phyloP scores from a whole-genome alignment of 805 yeast species.

The Torulaspora quercuum region DNA sequence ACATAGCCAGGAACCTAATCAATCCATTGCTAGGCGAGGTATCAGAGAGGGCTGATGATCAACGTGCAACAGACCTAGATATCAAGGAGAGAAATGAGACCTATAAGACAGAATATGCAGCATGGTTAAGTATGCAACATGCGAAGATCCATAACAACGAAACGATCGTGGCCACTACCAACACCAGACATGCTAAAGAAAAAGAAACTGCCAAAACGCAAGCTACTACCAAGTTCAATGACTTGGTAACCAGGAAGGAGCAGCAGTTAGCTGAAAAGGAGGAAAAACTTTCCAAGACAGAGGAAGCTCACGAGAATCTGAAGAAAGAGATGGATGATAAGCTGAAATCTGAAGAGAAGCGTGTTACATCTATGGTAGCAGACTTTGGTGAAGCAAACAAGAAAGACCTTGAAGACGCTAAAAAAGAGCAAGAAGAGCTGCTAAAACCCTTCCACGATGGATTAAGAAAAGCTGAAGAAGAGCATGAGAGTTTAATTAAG shows the following conservation, averaged over 20 bases:
- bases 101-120: constrained; percentile 40
- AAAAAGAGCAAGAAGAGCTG: constrained; percentile 34
- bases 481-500: constrained; percentile 34
- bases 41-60: constrained; percentile 61
- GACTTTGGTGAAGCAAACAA: constrained; percentile 31
- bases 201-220: constrained; percentile 47
- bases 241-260: constrained; percentile 34
- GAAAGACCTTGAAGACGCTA: constrained; percentile 31
- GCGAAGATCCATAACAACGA: constrained; percentile 39
- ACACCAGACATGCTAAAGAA: constrained; percentile 46
- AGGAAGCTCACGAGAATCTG: constrained; percentile 31
- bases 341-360: constrained; percentile 26
- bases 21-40: constrained; percentile 79
- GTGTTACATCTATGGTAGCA: constrained; percentile 27
- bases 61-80: constrained; percentile 56
- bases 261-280: constrained; percentile 38
- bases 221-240: constrained; percentile 35
- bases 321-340: constrained; percentile 42
- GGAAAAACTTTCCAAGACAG: constrained; percentile 43
- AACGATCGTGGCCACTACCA: constrained; percentile 39
- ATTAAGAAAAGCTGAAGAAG: constrained; percentile 41
- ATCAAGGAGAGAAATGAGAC: constrained; percentile 38
- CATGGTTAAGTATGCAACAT: constrained; percentile 41
- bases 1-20: constrained; percentile 75
- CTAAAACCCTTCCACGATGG: constrained; percentile 45